These are phyloP conservation scores for Penicillium concentricum DNA, from an alignment of 2,329 filamentous ascomycete genomes.

Conservation along the genomic window DNA sequence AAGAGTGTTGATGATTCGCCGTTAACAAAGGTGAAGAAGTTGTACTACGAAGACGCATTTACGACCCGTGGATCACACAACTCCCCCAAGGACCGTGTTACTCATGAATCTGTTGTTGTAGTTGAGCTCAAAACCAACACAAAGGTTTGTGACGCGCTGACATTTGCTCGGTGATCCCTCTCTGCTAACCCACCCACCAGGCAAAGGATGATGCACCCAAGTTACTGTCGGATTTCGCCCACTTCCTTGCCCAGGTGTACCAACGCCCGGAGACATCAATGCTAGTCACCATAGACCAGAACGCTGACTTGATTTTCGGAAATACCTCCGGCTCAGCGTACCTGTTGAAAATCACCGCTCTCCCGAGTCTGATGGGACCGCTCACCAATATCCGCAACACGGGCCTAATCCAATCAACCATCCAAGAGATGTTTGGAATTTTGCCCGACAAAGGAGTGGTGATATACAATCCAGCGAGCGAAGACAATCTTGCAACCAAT, in stretches of 20 bases:
- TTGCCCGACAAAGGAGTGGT: conserved; percentile 66
- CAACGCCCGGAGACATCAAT: conserved; percentile 71
- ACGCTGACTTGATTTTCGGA: conserved; percentile 70
- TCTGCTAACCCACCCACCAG: conserved; percentile 23
- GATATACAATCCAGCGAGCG: conserved; percentile 66
- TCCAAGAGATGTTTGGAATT: conserved; percentile 70
- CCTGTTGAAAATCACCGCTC: conserved; percentile 68
- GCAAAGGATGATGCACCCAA: conserved; percentile 74
- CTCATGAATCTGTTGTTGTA: conserved; percentile 58
- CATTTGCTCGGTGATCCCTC: neutral
- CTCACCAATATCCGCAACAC: conserved; percentile 80
- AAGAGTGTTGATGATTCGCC: conserved; percentile 14
- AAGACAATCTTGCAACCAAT: conserved; percentile 70
- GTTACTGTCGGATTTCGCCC: conserved; percentile 71
- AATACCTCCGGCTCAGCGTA: conserved; percentile 79
- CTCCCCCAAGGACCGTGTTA: conserved; percentile 48
- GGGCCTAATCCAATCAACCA: conserved; percentile 70
- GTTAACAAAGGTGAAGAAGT: conserved; percentile 32
- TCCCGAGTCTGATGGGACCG: conserved; percentile 67
- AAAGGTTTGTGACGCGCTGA: conserved; percentile 49
- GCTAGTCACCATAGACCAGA: conserved; percentile 73
- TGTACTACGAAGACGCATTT: conserved; percentile 45
- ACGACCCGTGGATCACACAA: conserved; percentile 36
- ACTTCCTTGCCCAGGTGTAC: conserved; percentile 72
- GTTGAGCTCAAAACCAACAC: conserved; percentile 65